Base-by-base conservation (phyloP, 2,329 filamentous ascomycete species). In the Rachicladosporium sp. region DNA sequence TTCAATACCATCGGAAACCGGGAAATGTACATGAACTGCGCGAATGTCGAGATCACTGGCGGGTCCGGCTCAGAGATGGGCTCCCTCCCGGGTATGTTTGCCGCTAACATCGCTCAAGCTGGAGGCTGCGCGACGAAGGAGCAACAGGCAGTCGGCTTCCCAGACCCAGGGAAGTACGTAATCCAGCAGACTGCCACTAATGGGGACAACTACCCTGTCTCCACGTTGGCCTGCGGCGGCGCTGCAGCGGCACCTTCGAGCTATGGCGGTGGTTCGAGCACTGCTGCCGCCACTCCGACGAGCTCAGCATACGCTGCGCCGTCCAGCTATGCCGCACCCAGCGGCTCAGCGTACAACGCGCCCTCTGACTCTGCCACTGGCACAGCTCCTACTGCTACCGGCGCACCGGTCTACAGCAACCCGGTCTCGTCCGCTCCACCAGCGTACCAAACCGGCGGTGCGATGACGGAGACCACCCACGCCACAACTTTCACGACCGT, bases 1-100 rank as follows among this genome's bases (percentile, higher is more conserved):
- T 77, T 93, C 63, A 96, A 96, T 63, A 82, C 81, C 43, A 55
- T 93, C 7, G 91, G 91, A 2, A 94, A 94, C 66, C 80, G 88
- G 1, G 91, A 96, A 58, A 86, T 94, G 72, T 95, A 96, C 71
- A 93, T 94, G 87, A 93, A 94, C 71, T 98, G 89, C 51, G 85
- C 82, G 0, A 76, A 84, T 0, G 61, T 93, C 35, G 72, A 69
- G 0, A 69, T 96, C 15, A 74, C 74, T 0, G 64, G 61, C 3
- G 63, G 64, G 13, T 73, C 76, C 33, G 52, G 75, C 41, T 60
- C 67, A 2, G 73, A 73, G 47, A 73, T 80, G 45, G 57, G 74
- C 31, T 58, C 63, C 0, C 78, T 93, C 9, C 85, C 86, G 0
- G 67, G 78, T 42, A 7, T 93, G 75, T 23, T 23, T 23, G 21